Percentiles rank a stretch among this genome's conserved stretches.
Conservation (phyloP, 106 monocot genomes). For the Dendrobium chrysotoxum region DNA sequence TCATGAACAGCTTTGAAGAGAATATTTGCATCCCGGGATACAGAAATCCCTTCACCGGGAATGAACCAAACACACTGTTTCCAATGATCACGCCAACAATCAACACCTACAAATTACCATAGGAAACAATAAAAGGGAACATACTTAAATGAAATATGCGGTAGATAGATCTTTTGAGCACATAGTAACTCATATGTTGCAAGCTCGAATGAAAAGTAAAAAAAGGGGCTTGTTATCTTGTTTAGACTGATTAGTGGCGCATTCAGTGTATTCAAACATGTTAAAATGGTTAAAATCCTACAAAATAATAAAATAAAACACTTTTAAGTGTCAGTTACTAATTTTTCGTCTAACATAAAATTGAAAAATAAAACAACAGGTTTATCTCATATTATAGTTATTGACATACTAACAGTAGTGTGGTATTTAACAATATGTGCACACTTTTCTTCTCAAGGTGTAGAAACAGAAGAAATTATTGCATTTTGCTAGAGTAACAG, state of each 20-base stretch:
- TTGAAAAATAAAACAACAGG: background rate
- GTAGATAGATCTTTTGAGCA: background rate
- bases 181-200: background rate
- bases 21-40: conserved; percentile 29
- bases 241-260: background rate
- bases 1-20: conserved; percentile 53
- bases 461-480: background rate
- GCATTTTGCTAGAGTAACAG: background rate
- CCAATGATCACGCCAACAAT: conserved; percentile 94
- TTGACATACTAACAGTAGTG: background rate
- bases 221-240: background rate
- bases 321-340: background rate
- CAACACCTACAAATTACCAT: conserved; percentile 20
- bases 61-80: conserved; percentile 93
- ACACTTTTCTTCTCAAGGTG: background rate
- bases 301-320: background rate
- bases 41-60: conserved; percentile 43
- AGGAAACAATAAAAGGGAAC: background rate
- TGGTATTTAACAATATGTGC: background rate
- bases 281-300: background rate
- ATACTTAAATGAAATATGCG: background rate
- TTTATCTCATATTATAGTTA: background rate
- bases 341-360: background rate
- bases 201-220: background rate
- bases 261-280: background rate